These are phyloP conservation scores for Alternaria conjuncta DNA, from an alignment of 2,329 filamentous ascomycete genomes.

Conservation along the genomic window DNA sequence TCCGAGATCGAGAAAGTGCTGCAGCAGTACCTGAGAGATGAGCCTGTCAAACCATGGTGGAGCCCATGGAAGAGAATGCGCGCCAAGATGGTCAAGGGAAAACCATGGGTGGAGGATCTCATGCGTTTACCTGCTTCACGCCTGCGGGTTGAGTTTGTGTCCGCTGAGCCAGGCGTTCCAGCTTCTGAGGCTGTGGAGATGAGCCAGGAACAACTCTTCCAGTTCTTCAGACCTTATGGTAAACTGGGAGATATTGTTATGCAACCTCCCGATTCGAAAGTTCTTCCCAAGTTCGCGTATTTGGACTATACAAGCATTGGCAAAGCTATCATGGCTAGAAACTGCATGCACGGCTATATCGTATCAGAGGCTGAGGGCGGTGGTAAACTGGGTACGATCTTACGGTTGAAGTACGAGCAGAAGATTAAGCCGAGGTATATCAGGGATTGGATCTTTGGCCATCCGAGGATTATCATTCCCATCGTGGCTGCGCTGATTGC, in stretches of 20 bases:
- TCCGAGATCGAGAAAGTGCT: constrained; percentile 68
- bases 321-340: constrained; percentile 85
- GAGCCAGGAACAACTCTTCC: constrained; percentile 85
- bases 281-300: constrained; percentile 78
- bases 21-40: constrained; percentile 67
- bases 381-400: constrained; percentile 74
- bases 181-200: constrained; percentile 76
- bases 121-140: constrained; percentile 79
- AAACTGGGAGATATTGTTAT: constrained; percentile 85
- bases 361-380: constrained; percentile 73
- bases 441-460: constrained; percentile 84
- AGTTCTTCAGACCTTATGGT: constrained; percentile 86
- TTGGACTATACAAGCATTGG: constrained; percentile 77
- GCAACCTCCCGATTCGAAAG: constrained; percentile 85
- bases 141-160: constrained; percentile 83
- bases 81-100: constrained; percentile 77
- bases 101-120: constrained; percentile 93
- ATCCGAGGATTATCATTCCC: constrained; percentile 88
- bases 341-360: constrained; percentile 86
- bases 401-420: constrained; percentile 84
- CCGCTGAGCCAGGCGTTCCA: constrained; percentile 72
- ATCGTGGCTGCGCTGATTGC: constrained; percentile 80
- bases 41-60: constrained; percentile 86
- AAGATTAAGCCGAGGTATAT: constrained; percentile 79
- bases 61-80: constrained; percentile 79